A percentile compares a stretch with the other conserved stretches of the same genome.
phyloP scores from a whole-genome alignment of 1,139 yeast species.

The Williopsis jadinii region DNA sequence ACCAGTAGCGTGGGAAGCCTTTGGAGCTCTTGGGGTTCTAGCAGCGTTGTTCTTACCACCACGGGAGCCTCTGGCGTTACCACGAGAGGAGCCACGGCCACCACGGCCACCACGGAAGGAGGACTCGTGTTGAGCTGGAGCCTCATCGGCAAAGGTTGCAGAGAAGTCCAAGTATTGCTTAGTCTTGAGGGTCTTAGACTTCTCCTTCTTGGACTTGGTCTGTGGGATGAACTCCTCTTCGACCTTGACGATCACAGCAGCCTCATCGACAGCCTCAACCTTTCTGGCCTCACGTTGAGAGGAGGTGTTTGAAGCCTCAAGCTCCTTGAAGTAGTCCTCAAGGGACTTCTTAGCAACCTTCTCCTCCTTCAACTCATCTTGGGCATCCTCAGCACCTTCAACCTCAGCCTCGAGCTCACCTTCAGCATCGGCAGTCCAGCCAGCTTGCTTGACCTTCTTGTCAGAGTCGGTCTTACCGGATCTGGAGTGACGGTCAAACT shows the following conservation, averaged over 20 bases:
- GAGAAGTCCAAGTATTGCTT: slow-evolving; percentile 63
- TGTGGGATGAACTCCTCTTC: slow-evolving; percentile 50
- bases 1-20: slow-evolving; percentile 40
- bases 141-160: slow-evolving; percentile 52
- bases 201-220: slow-evolving; percentile 51
- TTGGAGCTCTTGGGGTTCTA: slow-evolving; percentile 33
- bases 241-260: slow-evolving; percentile 52
- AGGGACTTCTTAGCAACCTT: slow-evolving; percentile 48
- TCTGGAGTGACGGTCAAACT: slow-evolving; percentile 77
- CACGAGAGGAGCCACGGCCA: slow-evolving; percentile 18
- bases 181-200: slow-evolving; percentile 58
- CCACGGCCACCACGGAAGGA: slow-evolving; percentile 13
- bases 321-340: slow-evolving; percentile 56
- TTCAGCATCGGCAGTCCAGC: slow-evolving; percentile 56
- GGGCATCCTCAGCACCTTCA: slow-evolving; percentile 43
- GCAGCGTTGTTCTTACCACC: slow-evolving; percentile 15
- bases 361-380: slow-evolving; percentile 37
- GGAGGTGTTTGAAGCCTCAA: slow-evolving; percentile 37
- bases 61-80: slow-evolving; percentile 7
- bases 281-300: slow-evolving; percentile 39
- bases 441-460: slow-evolving; percentile 73
- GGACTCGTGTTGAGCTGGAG: slow-evolving; percentile 11
- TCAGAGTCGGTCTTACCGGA: slow-evolving; percentile 76
- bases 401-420: slow-evolving; percentile 36
- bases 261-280: slow-evolving; percentile 36